Evolutionary conservation across 2,329 filamentous ascomycete species (phyloP), one percentile per base, ranked within the genome.

Genomic region (Fusarium verticillioides): DNA sequence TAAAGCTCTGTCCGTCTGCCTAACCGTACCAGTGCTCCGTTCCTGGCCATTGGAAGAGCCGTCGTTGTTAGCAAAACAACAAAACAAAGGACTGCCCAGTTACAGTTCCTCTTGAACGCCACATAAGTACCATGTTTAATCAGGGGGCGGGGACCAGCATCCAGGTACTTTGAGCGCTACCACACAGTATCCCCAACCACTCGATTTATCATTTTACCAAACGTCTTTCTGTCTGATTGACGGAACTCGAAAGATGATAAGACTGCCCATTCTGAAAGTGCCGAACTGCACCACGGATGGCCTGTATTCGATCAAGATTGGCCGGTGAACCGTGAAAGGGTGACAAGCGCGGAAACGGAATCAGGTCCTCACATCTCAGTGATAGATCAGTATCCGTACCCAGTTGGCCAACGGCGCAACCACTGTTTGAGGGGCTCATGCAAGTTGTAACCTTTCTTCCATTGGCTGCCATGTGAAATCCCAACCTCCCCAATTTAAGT

Each of bases 401-500:
- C n/a, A 46, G 56, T 47, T 60, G 47, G 60, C 37, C 46, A 39
- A 60, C 36, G 54, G 19, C 19, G 53, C 50, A 30, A 60, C 40
- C 40, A 21, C 23, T 54, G 53, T 66, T 63, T 62, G 59, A 60
- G 37, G 67, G 68, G 73, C 58, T 67, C 49, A 47, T 60, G 69
- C 68, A 64, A 40, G 16, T 63, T 34, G 53, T 34, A 19, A 30
- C 39, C 43, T 42, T 44, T 46, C 26, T 39, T 60, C 59, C 34
- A 77, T 76, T 77, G 75, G 75, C 63, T 75, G 46, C 59, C 69
- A 63, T 68, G 66, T 75, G 63, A 72, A 59, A 66, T 52, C 71
- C 75, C 75, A 77, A 70, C 75, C 75, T 70, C 75, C 65, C 47
- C 69, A 66, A 73, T 72, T 75, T 63, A 53, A 69, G 26, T 42